These are phyloP conservation scores for Penicillium dipodomyicola DNA, from an alignment of 495 filamentous ascomycete species.

Conservation along the genomic window DNA sequence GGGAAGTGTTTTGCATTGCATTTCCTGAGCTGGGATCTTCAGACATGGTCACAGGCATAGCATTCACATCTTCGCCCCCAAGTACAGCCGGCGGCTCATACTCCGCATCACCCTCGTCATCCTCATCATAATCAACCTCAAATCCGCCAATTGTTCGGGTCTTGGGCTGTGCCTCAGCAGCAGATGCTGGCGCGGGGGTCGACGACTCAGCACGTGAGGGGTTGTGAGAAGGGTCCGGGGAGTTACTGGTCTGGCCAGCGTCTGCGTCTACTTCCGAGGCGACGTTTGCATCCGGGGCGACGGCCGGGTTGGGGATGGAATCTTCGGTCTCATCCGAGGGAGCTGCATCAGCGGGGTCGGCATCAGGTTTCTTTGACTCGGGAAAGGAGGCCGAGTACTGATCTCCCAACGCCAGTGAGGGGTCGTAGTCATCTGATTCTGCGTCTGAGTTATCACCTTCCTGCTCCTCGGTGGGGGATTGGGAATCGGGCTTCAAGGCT, in stretches of 20 bases:
- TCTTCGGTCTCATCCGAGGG: slow-evolving; percentile 18
- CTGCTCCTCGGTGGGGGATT: slow-evolving; percentile 45
- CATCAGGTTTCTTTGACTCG: slow-evolving; percentile 30
- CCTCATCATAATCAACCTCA: slow-evolving; percentile 59
- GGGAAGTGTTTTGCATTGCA: slow-evolving; percentile 57
- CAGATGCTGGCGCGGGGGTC: slow-evolving; percentile 35
- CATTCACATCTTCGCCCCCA: slow-evolving; percentile 47
- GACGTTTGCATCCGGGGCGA: slow-evolving; percentile 28
- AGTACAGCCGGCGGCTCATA: slow-evolving; percentile 55
- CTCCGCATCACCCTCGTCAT: slow-evolving; percentile 52
- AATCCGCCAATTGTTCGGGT: slow-evolving; percentile 76
- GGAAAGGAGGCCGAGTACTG: slow-evolving; percentile 35
- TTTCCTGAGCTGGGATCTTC: slow-evolving; percentile 54
- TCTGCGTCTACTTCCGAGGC: slow-evolving; percentile 23
- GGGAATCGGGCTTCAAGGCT: slow-evolving; percentile 48
- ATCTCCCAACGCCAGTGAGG: slow-evolving; percentile 48
- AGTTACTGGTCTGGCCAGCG: slow-evolving; percentile 29
- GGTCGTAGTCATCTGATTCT: slow-evolving; percentile 56
- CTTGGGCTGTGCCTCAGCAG: slow-evolving; percentile 46
- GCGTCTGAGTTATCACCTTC: slow-evolving; percentile 52
- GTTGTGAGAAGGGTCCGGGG: slow-evolving; percentile 33
- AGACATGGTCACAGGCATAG: slow-evolving; percentile 46
- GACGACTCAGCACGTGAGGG: slow-evolving; percentile 41
- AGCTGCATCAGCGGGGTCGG: slow-evolving; percentile 21
- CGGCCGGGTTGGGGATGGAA: slow-evolving; percentile 21